Base-by-base conservation (phyloP, 106 monocot genomes). In the Xerophyta viscosa region DNA sequence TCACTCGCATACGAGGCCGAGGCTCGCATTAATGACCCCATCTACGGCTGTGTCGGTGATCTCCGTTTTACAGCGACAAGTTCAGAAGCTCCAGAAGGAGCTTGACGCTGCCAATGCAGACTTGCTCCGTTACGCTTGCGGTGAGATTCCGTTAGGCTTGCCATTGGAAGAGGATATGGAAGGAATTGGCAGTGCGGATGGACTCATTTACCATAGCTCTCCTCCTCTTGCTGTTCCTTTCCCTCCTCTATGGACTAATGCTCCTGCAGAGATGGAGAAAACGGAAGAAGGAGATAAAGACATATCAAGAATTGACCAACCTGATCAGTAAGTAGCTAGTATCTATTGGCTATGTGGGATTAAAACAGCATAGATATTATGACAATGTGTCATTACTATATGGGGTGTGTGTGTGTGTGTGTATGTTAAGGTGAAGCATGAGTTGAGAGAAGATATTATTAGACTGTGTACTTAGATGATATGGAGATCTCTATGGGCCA, bases 1-100 rank as follows among this genome's bases (percentile, higher is more conserved):
- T 83, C 82, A 1, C 77, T 83, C 9, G 82, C 82, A 17, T 83
- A 73, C 55, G 82, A 83, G 57, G 82, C 82, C 2, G 82, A 77
- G 51, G 68, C 73, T 2, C 61, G 82, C 2, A 58, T 83, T 2
- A 69, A 70, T 20, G 82, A 77, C 61, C 82, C 82, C 0, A 69
- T 83, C 27, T 83, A 83, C 29, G 82, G 82, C 48, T 83, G 82
- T 37, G 82, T 77, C 20, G 82, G 82, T 0, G 27, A 77, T 83
- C 46, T 83, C 77, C 19, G 66, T 83, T 37, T 73, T 83, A 48
- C 82, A 77, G 56, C 29, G 66, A 2, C 69, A 82, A 44, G 49
- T 83, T 23, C 72, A 66, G 0, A 21, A 64, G n/a, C 73, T 83
- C 0, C 69, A 83, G 70, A 69, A 73, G 47, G 73, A 83, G 41